Conservation (phyloP, 139 green algal species). For the Coelastrella sp. region DNA sequence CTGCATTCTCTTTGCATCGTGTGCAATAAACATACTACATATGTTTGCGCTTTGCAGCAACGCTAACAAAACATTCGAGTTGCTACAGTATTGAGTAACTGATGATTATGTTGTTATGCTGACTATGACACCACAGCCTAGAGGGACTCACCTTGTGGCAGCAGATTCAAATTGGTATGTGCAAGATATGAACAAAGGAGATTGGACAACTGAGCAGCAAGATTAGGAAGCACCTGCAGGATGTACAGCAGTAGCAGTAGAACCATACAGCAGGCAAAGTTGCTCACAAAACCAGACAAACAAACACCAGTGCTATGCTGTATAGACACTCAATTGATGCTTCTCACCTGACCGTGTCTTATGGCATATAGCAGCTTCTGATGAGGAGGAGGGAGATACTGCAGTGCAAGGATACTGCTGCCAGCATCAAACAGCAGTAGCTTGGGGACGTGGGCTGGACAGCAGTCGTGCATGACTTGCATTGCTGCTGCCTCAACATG, state of each 20-base stretch:
- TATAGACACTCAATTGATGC: background rate
- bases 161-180: background rate
- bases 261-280: background rate
- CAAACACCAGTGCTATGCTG: background rate
- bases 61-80: no score
- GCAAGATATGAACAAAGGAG: constrained; percentile 43
- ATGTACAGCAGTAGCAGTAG: constrained; percentile 8
- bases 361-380: constrained; percentile 38
- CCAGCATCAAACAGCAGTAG: constrained; percentile 49
- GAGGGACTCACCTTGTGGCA: background rate
- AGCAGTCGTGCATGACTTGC: constrained; percentile 35
- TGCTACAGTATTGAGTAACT: background rate
- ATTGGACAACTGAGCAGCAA: constrained; percentile 39
- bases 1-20: no score
- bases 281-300: no score
- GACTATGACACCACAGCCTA: no score
- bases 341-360: background rate
- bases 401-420: constrained; percentile 45
- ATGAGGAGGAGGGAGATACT: constrained; percentile 48
- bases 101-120: no score
- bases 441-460: constrained; percentile 49
- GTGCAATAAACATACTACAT: background rate
- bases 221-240: constrained; percentile 14
- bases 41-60: no score
- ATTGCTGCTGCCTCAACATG: constrained; percentile 54